Base-by-base conservation (phyloP, 176 grass and related monocot species). In the Phragmites australis region DNA sequence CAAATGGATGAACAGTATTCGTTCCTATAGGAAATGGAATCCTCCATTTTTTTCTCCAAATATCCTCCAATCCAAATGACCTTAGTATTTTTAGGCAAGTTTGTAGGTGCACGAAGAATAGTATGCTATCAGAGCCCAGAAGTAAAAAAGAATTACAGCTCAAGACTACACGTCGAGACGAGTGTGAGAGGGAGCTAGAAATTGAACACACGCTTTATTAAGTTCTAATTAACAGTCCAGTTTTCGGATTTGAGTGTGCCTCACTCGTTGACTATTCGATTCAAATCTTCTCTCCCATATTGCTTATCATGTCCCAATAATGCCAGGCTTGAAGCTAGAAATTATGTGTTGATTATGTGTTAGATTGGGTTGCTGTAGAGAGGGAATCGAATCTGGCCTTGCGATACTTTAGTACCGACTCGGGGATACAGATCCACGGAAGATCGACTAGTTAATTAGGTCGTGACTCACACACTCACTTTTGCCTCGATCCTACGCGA, bases 401-500 rank as follows among this genome's bases (percentile, higher is more conserved):
- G 29, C 44, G 26, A 18, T 61, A 62, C 5, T 44, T 34, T 63
- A 47, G 65, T 17, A 29, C 65, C 4, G 27, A 8, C 13, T 46
- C 15, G 10, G 41, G 34, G 75, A 79, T 80, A 37, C 75, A 47
- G 31, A 59, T 73, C 74, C 58, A 58, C 50, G 18, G 4, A 64
- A 37, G 75, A 84, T 80, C 25, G 64, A 29, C 51, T 60, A 68
- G 43, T 52, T 59, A 88, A 79, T 66, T 12, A 49, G 42, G 29
- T 39, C 72, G 21, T 73, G 67, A 9, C 18, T 41, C 74, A 60
- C 27, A 58, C 7, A 42, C 14, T 18, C 52, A 59, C n/a, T n/a
- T 48, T 48, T 48, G 46, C 46, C 46, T 48, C 46, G 46, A 48
- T 48, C 46, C 46, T 48, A 48, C 13, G 46, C 2, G 46, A 3